These are phyloP conservation scores for Protomyces lactucae-debilis DNA, from an alignment of 1,139 yeast genomes.

Conservation along the genomic window DNA sequence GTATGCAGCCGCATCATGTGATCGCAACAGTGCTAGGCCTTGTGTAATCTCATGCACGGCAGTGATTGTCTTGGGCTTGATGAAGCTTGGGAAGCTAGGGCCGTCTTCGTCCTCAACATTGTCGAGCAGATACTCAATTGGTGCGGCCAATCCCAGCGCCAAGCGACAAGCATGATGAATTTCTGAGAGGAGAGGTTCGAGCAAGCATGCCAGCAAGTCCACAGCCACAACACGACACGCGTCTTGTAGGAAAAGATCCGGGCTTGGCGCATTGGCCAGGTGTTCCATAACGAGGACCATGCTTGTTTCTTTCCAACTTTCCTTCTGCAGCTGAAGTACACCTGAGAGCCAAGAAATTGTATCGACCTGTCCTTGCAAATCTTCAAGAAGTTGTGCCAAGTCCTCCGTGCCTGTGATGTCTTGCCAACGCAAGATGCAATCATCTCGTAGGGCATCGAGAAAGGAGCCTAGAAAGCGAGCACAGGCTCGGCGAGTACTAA, in stretches of 20 bases:
- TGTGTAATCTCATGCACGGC: background rate
- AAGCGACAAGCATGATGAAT: background rate
- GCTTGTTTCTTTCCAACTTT: background rate
- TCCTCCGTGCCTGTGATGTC: no score
- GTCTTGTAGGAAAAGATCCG: background rate
- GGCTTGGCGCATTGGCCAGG: background rate
- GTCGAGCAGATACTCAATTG: background rate
- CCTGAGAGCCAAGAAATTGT: no score
- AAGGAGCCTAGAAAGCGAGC: background rate
- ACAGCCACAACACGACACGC: background rate
- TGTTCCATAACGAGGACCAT: background rate
- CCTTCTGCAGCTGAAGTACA: no score
- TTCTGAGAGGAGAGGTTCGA: background rate
- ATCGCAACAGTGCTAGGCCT: background rate
- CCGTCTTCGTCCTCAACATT: background rate
- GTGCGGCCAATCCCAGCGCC: background rate
- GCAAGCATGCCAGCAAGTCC: background rate
- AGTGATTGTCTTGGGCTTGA: background rate
- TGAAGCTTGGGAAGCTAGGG: background rate
- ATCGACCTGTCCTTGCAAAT: no score
- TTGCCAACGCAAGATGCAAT: background rate
- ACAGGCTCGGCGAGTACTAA: background rate
- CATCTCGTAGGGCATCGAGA: background rate
- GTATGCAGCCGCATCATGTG: background rate
- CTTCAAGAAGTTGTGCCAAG: no score